Percentiles rank a stretch among this genome's conserved stretches.
These are phyloP conservation scores for Fusarium papillatum DNA, from an alignment of 2,329 filamentous ascomycete species.

Conservation along the genomic window DNA sequence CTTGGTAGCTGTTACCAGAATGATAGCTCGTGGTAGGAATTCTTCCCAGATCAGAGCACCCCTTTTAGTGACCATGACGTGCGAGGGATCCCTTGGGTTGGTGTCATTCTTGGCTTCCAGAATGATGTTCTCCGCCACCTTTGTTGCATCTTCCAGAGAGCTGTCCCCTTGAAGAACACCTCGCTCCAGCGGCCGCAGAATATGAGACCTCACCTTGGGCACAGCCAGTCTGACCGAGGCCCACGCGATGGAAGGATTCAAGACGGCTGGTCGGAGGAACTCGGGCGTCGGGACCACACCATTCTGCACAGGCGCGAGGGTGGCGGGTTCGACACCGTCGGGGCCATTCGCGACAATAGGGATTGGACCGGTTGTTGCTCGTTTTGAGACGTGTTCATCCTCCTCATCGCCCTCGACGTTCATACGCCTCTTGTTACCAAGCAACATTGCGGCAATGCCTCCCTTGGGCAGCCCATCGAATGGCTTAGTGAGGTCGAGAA, in stretches of 20 bases:
- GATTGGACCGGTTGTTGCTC: slow-evolving; percentile 75
- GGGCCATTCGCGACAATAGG: slow-evolving; percentile 82
- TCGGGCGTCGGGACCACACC: slow-evolving; percentile 81
- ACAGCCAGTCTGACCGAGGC: slow-evolving; percentile 90
- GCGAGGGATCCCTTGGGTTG: slow-evolving; percentile 84
- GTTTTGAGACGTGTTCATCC: slow-evolving; percentile 64
- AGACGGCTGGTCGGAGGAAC: slow-evolving; percentile 87
- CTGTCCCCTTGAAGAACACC: slow-evolving; percentile 68
- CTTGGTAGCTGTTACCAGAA: slow-evolving; percentile 92
- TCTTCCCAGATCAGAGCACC: slow-evolving; percentile 93
- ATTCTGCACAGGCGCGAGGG: slow-evolving; percentile 69
- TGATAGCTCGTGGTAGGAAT: slow-evolving; percentile 86
- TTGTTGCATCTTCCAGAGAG: slow-evolving; percentile 71
- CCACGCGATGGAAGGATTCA: slow-evolving; percentile 84
- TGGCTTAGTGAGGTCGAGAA: slow-evolving; percentile 92
- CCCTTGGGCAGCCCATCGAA: slow-evolving; percentile 94
- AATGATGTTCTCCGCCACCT: slow-evolving; percentile 78
- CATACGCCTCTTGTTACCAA: slow-evolving; percentile 94
- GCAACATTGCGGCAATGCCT: slow-evolving; percentile 85
- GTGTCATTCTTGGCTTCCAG: slow-evolving; percentile 91
- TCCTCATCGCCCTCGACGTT: slow-evolving; percentile 84
- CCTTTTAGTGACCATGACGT: slow-evolving; percentile 85
- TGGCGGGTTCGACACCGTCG: slow-evolving; percentile 83
- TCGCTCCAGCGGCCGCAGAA: slow-evolving; percentile 84
- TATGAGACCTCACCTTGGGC: slow-evolving; percentile 86